Evolutionary conservation across 768 basidiomycete genomes (phyloP).

Genomic region (Boletus barrowsii): DNA sequence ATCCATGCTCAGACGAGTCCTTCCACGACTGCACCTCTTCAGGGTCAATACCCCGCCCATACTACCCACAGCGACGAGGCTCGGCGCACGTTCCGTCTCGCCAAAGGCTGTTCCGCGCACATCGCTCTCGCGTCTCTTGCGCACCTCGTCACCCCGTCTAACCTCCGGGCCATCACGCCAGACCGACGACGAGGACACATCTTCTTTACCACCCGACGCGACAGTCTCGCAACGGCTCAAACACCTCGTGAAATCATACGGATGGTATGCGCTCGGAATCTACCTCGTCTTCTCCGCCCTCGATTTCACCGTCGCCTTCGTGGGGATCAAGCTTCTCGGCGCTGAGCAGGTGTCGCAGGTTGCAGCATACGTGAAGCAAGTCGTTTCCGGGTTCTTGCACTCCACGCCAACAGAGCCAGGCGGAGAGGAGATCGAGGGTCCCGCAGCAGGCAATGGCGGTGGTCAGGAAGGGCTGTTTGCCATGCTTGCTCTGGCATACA

Average conservation of each 20-base stretch:
- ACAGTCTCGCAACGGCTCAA: conserved; percentile 71
- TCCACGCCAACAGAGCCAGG: conserved; percentile 64
- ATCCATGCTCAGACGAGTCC: conserved; percentile 37
- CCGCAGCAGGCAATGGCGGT: conserved; percentile 36
- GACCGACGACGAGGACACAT: background rate
- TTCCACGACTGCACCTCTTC: conserved; percentile 46
- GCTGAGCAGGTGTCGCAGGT: conserved; percentile 82
- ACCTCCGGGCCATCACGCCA: conserved; percentile 27
- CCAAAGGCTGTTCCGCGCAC: conserved; percentile 6
- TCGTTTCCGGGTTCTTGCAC: conserved; percentile 42
- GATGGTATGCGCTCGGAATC: conserved; percentile 93
- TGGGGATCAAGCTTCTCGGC: conserved; percentile 81
- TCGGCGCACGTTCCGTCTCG: conserved; percentile 28
- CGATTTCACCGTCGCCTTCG: conserved; percentile 85
- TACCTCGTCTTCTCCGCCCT: conserved; percentile 71
- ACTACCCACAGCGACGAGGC: conserved; percentile 45
- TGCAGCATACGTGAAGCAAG: conserved; percentile 55
- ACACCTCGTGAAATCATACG: conserved; percentile 85
- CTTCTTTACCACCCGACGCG: conserved; percentile 44
- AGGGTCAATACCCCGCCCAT: conserved; percentile 46
- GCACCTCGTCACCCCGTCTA: conserved; percentile 47
- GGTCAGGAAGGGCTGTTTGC: conserved; percentile 83
- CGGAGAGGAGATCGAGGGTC: conserved; percentile 56
- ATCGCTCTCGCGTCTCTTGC: conserved; percentile 42
- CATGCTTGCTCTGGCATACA: conserved; percentile 90